Evolutionary conservation across 768 basidiomycete genomes (phyloP).

Genomic region (Boletus subparvulus): DNA sequence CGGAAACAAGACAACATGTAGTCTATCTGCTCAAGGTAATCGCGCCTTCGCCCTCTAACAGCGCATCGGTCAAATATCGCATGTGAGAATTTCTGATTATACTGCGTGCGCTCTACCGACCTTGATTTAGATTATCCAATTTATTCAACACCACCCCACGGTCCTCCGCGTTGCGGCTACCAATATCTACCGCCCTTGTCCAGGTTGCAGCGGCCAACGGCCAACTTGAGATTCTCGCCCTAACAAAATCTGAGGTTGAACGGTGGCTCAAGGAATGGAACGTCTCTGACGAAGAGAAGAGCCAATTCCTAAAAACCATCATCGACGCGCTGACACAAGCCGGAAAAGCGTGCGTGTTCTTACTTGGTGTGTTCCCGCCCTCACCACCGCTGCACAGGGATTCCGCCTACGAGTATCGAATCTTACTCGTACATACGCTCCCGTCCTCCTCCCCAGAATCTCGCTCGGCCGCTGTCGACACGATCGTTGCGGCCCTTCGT

Average conservation of each 20-base stretch:
- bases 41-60: slow-evolving; percentile 52
- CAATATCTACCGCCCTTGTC: slow-evolving; percentile 63
- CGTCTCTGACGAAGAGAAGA: slow-evolving; percentile 59
- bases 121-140: slow-evolving; percentile 62
- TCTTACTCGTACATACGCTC: slow-evolving; percentile 61
- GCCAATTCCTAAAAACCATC: slow-evolving; percentile 62
- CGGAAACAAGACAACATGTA: slow-evolving; percentile 55
- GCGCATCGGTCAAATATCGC: slow-evolving; percentile 67
- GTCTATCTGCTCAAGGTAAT: slow-evolving; percentile 53
- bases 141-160: slow-evolving; percentile 76
- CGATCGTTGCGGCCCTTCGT: slow-evolving; percentile 64
- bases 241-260: slow-evolving; percentile 62
- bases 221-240: slow-evolving; percentile 60
- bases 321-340: slow-evolving; percentile 57
- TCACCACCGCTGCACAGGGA: slow-evolving; percentile 39
- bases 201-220: slow-evolving; percentile 57
- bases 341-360: slow-evolving; percentile 56
- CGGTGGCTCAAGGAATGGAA: slow-evolving; percentile 80
- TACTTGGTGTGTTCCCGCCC: neutral
- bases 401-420: slow-evolving; percentile 61
- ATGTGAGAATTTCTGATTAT: slow-evolving; percentile 43
- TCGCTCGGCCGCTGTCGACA: slow-evolving; percentile 53
- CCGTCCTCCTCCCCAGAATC: slow-evolving; percentile 52
- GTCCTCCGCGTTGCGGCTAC: slow-evolving; percentile 59
- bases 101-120: slow-evolving; percentile 1